Evolutionary conservation across 768 basidiomycete genomes (phyloP), one percentile per base, ranked within the genome.

Genomic region (Jaapia argillacea): DNA sequence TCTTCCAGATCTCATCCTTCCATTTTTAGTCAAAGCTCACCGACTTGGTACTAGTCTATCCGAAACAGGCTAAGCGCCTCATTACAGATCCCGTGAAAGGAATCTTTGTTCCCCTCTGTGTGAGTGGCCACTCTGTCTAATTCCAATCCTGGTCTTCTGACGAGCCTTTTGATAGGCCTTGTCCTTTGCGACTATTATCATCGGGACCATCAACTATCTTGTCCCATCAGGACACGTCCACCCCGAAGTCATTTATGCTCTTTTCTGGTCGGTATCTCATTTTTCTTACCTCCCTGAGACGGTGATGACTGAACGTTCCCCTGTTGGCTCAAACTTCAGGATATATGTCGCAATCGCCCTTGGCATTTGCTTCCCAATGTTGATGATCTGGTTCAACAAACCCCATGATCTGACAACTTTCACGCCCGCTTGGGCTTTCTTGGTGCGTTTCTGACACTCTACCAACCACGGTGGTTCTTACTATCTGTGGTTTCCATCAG

Each of bases 131-230:
- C 31, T 43, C 23, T 45, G 28, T 45, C 16, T 59, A 62, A 20
- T 41, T 61, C 27, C 49, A 59, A 43, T 57, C 61, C 35, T 27
- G 52, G 45, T 7, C 2, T 5, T 26, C 20, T 22, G n/a, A n/a
- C n/a, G n/a, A n/a, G n/a, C n/a, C n/a, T n/a, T n/a, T n/a, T n/a
- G n/a, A n/a, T 35, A 70, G 68, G 69, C 70, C 5, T 57, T 72
- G n/a, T 71, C 69, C 3, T 71, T 72, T 46, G 71, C 71, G 5
- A 71, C 69, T 4, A 68, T 72, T 38, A 57, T 72, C 43, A 70
- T 73, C 41, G 70, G 71, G 6, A 67, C 66, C 0, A 66, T 73
- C 47, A 69, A 71, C 46, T 71, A 71, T 41, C 64, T 59, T 24
- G 59, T 68, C n/a, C 65, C 66, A 1, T 43, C 57, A 5, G 63